These are phyloP conservation scores for Xerocomellus intermedius DNA, from an alignment of 768 basidiomycete species.

Conservation along the genomic window DNA sequence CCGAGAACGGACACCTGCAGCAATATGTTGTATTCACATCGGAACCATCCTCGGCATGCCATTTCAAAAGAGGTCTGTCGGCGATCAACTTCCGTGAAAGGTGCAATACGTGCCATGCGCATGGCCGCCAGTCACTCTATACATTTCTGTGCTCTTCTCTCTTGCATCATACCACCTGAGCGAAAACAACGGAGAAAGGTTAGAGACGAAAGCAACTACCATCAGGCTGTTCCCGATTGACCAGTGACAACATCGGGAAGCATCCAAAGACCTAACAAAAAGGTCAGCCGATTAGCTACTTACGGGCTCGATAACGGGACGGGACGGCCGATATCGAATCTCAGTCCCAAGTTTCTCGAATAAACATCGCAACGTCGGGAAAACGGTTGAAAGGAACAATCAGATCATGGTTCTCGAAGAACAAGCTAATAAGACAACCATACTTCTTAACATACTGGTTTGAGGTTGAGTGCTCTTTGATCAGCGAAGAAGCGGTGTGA, in stretches of 20 bases:
- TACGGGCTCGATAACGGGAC: slow-evolving; percentile 10
- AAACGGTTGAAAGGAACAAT: slow-evolving; percentile 12
- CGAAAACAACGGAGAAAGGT: slow-evolving; percentile 27
- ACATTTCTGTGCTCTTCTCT: slow-evolving; percentile 29
- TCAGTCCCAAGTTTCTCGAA: neutral
- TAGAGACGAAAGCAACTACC: slow-evolving; percentile 14
- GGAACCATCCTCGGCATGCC: slow-evolving; percentile 13
- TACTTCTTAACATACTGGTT: slow-evolving; percentile 24
- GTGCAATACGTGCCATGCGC: slow-evolving; percentile 8
- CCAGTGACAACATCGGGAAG: slow-evolving; percentile 9
- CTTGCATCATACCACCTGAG: slow-evolving; percentile 21
- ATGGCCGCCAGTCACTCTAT: slow-evolving; percentile 21
- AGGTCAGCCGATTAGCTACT: slow-evolving; percentile 19
- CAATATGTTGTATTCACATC: slow-evolving; percentile 20
- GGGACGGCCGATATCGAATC: slow-evolving; percentile 11
- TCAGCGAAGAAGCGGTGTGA: slow-evolving; percentile 19
- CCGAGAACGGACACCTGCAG: slow-evolving; percentile 11
- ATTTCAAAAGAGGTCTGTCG: slow-evolving; percentile 9
- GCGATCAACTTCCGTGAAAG: slow-evolving; percentile 31
- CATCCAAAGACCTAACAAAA: slow-evolving; percentile 14
- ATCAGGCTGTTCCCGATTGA: slow-evolving; percentile 7
- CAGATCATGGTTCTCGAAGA: slow-evolving; percentile 13
- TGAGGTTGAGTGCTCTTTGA: slow-evolving; percentile 21
- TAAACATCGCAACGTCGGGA: slow-evolving; percentile 5
- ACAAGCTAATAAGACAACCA: slow-evolving; percentile 17